Base-by-base conservation (phyloP, 257 asterid species). In the Cordia subcordata region DNA sequence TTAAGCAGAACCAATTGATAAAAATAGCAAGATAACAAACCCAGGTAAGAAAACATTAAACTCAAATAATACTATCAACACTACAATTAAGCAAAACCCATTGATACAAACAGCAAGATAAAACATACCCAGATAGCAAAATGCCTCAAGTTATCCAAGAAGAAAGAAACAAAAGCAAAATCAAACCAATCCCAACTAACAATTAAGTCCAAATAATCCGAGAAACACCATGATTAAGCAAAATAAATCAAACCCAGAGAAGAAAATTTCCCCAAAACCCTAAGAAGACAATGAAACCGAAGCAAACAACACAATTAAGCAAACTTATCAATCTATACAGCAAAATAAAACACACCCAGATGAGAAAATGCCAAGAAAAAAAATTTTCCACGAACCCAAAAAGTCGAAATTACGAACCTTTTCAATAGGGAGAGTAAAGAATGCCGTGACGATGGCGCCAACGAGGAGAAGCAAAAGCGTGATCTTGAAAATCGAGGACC, bases 371-470 rank as follows among this genome's bases (percentile, higher is more conserved):
- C 15, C 47, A 14, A 2, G 3, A 42, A 42, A 42, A 42, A 39
- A 39, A n/a, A n/a, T n/a, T n/a, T 14, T 14, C 20, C 20, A 49
- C 18, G 3, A 51, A 42, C 17, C 32, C 32, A 15, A 58, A 58
- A 58, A 16, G 66, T 13, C 37, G 18, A 58, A 44, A 57, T 16
- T n/a, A n/a, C 12, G 5, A 19, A 60, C 64, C 64, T 60, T 60
- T 47, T 60, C 64, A 14, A 60, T 8, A 16, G 64, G 64, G 15
- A 60, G 40, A 60, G 21, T 60, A 32, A 19, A 15, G 23, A 33
- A 60, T 19, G 64, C 64, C 6, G 55, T 21, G 13, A 35, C 11
- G 21, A 60, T 60, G 13, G 64, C 55, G 4, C 9, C 44, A 6
- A 60, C 4, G 17, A 60, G 55, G 21, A 47, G 44, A 32, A 60